A percentile compares a stretch with the other conserved stretches of the same genome.
These are phyloP conservation scores for Epicoccum sorghinum DNA, from an alignment of 2,329 filamentous ascomycete genomes.

Conservation along the genomic window DNA sequence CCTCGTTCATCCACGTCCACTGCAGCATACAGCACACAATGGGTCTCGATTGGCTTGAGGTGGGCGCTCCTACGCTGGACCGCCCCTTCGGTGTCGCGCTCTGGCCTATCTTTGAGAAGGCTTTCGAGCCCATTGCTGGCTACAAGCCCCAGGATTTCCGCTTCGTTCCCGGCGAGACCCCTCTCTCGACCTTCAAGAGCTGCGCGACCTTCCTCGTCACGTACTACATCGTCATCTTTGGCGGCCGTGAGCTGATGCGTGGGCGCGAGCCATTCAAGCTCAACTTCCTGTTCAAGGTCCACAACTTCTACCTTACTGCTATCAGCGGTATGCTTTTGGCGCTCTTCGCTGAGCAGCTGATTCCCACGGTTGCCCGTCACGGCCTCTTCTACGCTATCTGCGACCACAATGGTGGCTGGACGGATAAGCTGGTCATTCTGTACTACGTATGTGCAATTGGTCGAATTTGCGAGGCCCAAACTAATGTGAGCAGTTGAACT, in stretches of 20 bases:
- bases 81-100: constrained; percentile 88
- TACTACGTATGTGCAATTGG: constrained; percentile 79
- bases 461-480: constrained; percentile 3
- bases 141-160: constrained; percentile 86
- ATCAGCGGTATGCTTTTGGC: constrained; percentile 81
- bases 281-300: constrained; percentile 87
- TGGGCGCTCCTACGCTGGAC: constrained; percentile 77
- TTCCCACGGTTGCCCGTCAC: constrained; percentile 78
- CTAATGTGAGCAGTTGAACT: constrained; percentile 77
- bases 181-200: constrained; percentile 87
- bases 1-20: constrained; percentile 4
- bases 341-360: constrained; percentile 88
- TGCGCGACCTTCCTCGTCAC: constrained; percentile 79
- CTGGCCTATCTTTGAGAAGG: constrained; percentile 94
- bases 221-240: constrained; percentile 95
- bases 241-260: constrained; percentile 91
- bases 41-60: constrained; percentile 60
- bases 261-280: constrained; percentile 84
- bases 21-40: constrained; percentile 44
- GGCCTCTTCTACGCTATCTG: constrained; percentile 93
- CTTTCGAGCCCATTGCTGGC: constrained; percentile 75
- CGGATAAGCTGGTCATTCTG: constrained; percentile 86
- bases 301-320: constrained; percentile 92
- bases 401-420: constrained; percentile 83
- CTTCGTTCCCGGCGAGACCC: constrained; percentile 80